phyloP scores from a whole-genome alignment of 192 early-diverging fungal species.

The Coemansia sp. region DNA sequence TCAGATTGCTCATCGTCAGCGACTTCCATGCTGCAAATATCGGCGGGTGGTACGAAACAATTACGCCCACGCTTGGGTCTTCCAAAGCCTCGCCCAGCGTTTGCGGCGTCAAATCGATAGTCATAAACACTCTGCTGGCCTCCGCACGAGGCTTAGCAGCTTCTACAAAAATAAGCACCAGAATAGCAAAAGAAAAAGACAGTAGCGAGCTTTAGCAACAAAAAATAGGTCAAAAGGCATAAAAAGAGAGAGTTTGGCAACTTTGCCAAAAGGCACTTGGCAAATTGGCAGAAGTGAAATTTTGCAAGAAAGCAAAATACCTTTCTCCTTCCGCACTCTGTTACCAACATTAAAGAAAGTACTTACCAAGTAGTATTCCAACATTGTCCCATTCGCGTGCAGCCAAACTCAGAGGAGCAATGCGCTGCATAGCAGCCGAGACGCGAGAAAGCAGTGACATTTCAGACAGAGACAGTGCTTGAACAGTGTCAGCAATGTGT shows the following conservation, averaged over 20 bases:
- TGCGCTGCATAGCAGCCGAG: conserved; percentile 70
- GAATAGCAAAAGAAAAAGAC: background rate
- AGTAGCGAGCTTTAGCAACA: background rate
- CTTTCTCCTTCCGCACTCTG: background rate
- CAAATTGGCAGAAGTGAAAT: no score
- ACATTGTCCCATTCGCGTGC: conserved; percentile 90
- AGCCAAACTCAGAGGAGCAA: conserved; percentile 82
- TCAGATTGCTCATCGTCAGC: conserved; percentile 69
- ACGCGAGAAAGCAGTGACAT: conserved; percentile 45
- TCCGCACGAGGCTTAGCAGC: conserved; percentile 74
- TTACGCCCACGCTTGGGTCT: conserved; percentile 76
- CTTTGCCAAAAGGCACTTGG: no score
- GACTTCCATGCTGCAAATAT: conserved; percentile 84
- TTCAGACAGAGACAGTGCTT: conserved; percentile 20
- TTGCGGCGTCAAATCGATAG: conserved; percentile 84
- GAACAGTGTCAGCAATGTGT: conserved; percentile 14
- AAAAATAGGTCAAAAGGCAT: conserved; percentile 2
- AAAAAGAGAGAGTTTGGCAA: no score
- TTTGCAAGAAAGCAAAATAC: no score
- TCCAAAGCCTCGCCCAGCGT: conserved; percentile 74
- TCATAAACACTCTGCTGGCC: conserved; percentile 78
- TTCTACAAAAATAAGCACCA: conserved; percentile 53
- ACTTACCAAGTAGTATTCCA: conserved; percentile 67
- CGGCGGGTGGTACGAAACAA: conserved; percentile 93
- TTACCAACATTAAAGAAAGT: background rate